Conservation (phyloP, 2,329 filamentous ascomycete genomes). For the Fusarium chaquense region DNA sequence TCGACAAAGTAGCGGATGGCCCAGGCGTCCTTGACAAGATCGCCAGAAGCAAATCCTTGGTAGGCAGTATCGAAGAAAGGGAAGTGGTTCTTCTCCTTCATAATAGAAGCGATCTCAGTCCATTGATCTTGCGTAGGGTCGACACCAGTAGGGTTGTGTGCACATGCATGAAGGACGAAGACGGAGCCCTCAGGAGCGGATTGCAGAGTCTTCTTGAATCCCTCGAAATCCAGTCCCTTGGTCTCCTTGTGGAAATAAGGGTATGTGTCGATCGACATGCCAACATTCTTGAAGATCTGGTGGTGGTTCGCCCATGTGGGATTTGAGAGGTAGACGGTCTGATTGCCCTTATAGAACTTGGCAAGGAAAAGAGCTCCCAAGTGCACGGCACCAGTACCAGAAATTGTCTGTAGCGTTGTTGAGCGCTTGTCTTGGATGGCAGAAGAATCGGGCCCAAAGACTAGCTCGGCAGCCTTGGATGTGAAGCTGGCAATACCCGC, state of each 20-base stretch:
- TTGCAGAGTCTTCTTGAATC: conserved; percentile 80
- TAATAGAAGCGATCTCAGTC: conserved; percentile 85
- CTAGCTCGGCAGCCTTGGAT: conserved; percentile 88
- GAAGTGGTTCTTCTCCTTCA: conserved; percentile 85
- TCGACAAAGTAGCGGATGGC: conserved; percentile 96
- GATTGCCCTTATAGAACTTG: conserved; percentile 85
- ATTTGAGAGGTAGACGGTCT: conserved; percentile 88
- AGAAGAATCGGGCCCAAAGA: conserved; percentile 82
- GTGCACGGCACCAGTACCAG: conserved; percentile 94
- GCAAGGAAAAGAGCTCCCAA: conserved; percentile 92
- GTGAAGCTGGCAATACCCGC: conserved; percentile 89
- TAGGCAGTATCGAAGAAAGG: conserved; percentile 99
- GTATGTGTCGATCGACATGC: conserved; percentile 81
- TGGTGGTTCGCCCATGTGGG: conserved; percentile 99
- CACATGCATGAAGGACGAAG: conserved; percentile 93
- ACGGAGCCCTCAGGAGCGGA: conserved; percentile 83
- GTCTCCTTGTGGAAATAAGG: conserved; percentile 94
- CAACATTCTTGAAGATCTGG: conserved; percentile 96
- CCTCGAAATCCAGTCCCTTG: conserved; percentile 90
- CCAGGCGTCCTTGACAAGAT: conserved; percentile 85
- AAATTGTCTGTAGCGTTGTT: conserved; percentile 91
- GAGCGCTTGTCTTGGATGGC: conserved; percentile 86
- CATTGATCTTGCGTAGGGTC: conserved; percentile 95
- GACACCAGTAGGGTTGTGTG: conserved; percentile 97
- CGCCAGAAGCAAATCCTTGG: conserved; percentile 95